These are phyloP conservation scores for Cryptococcus deneoformans DNA, from an alignment of 1,284 basidiomycete species.

Conservation along the genomic window DNA sequence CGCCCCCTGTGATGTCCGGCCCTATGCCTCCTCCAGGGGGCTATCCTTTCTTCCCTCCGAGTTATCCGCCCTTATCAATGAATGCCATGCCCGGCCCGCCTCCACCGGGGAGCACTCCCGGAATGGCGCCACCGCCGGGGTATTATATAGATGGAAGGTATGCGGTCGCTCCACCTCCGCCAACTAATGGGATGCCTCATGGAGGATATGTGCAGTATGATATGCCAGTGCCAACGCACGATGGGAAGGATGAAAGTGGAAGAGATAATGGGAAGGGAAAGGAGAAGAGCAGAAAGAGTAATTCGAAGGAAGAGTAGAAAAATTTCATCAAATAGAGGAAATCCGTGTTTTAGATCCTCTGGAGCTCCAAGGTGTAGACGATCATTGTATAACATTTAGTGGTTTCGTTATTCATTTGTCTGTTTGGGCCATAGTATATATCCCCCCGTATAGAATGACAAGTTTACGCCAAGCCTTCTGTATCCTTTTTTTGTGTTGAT, in stretches of 20 bases:
- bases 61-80: background rate
- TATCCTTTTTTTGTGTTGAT: too few species aligned
- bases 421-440: background rate
- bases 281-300: slow-evolving; percentile 3
- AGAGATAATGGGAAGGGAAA: slow-evolving; percentile 3
- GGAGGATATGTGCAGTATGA: background rate
- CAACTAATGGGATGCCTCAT: background rate
- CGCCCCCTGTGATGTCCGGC: background rate
- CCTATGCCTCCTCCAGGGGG: background rate
- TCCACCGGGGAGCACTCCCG: background rate
- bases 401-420: background rate
- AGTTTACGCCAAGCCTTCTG: background rate
- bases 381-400: background rate
- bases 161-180: slow-evolving; percentile 1
- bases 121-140: background rate
- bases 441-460: background rate
- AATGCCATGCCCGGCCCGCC: background rate
- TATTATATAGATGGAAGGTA: slow-evolving; percentile 6
- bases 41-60: background rate
- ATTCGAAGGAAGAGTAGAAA: slow-evolving; percentile 8
- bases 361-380: background rate
- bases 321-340: background rate
- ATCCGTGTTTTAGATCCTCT: background rate
- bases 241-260: background rate
- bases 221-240: background rate